phyloP scores from a whole-genome alignment of 805 yeast species.

The Yamadazyma sp. region DNA sequence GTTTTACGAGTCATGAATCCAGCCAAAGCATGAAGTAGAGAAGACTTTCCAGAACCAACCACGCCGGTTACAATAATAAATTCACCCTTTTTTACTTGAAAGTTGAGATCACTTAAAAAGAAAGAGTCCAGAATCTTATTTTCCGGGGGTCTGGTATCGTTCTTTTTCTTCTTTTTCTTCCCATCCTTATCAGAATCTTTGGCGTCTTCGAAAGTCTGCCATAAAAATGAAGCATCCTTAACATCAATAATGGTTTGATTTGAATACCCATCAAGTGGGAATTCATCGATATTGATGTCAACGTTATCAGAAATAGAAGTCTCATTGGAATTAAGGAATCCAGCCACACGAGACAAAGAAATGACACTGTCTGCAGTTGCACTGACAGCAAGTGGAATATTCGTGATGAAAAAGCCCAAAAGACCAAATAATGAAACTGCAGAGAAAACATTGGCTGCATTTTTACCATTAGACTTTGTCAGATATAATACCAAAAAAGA shows the following conservation, averaged over 20 bases:
- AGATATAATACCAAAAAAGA: constrained; percentile 40
- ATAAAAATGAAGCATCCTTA: constrained; percentile 26
- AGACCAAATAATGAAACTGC: constrained; percentile 68
- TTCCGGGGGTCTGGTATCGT: constrained; percentile 3
- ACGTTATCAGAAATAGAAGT: constrained; percentile 29
- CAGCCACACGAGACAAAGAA: constrained; percentile 58
- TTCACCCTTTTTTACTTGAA: constrained; percentile 27
- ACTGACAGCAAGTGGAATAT: constrained; percentile 69
- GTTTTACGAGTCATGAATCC: constrained; percentile 35
- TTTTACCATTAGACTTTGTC: constrained; percentile 24
- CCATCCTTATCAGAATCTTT: constrained; percentile 11
- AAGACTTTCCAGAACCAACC: constrained; percentile 38
- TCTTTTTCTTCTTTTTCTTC: constrained; percentile 4
- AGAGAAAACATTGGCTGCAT: constrained; percentile 65
- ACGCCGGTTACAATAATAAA: constrained; percentile 37
- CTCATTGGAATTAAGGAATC: constrained; percentile 48
- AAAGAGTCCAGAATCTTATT: constrained; percentile 3
- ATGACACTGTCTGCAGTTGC: constrained; percentile 65
- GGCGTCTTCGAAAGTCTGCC: constrained; percentile 27
- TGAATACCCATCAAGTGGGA: constrained; percentile 19
- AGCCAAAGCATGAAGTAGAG: constrained; percentile 36
- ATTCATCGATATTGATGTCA: constrained; percentile 23
- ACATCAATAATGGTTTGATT: constrained; percentile 21
- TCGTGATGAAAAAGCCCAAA: constrained; percentile 59
- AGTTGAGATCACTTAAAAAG: constrained; percentile 5